These are phyloP conservation scores for Capsicum baccatum DNA, from an alignment of 257 asterid species.

Conservation along the genomic window DNA sequence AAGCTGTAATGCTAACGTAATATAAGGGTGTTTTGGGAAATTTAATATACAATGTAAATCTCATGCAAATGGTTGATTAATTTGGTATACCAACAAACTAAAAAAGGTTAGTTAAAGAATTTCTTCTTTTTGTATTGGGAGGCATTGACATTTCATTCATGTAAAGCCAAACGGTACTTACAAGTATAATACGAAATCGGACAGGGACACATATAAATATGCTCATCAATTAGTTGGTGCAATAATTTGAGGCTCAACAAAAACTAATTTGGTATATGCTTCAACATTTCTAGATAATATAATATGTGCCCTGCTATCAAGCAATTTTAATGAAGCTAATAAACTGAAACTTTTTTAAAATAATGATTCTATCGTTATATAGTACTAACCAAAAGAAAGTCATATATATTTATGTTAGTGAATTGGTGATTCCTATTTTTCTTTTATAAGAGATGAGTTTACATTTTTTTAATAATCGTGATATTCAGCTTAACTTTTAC, in stretches of 20 bases:
- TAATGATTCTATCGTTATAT: too few species aligned
- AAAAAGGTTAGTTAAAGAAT: neutral
- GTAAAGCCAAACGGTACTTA: neutral
- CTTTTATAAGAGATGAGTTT: too few species aligned
- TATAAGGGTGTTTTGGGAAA: neutral
- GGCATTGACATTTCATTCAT: neutral
- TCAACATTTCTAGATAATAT: neutral
- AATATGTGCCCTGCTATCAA: neutral
- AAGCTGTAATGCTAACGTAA: constrained; percentile 5
- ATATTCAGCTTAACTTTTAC: too few species aligned
- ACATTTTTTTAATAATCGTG: too few species aligned
- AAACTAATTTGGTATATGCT: neutral
- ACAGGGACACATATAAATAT: neutral
- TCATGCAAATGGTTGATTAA: neutral
- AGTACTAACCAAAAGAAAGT: too few species aligned
- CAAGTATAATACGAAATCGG: neutral
- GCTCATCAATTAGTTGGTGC: neutral
- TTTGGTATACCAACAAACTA: neutral
- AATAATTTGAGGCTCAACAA: constrained; percentile 9
- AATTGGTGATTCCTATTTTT: too few species aligned
- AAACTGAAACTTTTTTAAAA: neutral
- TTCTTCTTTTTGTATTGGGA: neutral
- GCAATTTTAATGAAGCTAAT: neutral
- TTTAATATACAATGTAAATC: neutral
- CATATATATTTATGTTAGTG: too few species aligned